Conservation (phyloP, 2,329 filamentous ascomycete species). For the Diplodia scrobiculata region DNA sequence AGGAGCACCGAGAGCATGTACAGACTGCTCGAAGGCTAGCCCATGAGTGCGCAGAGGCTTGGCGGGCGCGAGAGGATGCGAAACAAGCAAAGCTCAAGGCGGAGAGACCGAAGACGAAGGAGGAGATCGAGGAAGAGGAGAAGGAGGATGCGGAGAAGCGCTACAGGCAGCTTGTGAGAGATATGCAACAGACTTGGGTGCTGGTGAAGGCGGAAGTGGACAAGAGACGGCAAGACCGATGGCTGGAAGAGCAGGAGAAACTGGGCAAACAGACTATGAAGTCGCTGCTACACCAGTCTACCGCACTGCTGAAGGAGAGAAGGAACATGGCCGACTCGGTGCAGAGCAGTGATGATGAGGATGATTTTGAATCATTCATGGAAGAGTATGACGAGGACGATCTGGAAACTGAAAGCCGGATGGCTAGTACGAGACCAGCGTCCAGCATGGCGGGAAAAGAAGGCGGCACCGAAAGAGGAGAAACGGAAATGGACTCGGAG, state of each 20-base stretch:
- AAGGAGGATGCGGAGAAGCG: conserved; percentile 65
- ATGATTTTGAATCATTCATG: conserved; percentile 42
- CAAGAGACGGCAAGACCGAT: conserved; percentile 57
- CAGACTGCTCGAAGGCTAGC: conserved; percentile 77
- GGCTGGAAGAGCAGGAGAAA: conserved; percentile 63
- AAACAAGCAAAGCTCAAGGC: conserved; percentile 24
- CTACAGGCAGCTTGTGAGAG: conserved; percentile 71
- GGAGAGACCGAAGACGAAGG: conserved; percentile 46
- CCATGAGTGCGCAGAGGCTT: conserved; percentile 74
- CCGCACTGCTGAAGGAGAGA: conserved; percentile 44
- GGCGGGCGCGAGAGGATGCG: conserved; percentile 66
- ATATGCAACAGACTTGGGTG: conserved; percentile 64
- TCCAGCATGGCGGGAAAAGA: conserved; percentile 30
- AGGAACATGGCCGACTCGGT: conserved; percentile 39
- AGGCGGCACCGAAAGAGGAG: conserved; percentile 12
- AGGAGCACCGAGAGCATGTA: conserved; percentile 77
- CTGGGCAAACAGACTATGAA: conserved; percentile 66
- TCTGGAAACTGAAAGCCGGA: conserved; percentile 48
- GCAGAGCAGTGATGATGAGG: conserved; percentile 36
- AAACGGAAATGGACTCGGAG: conserved; percentile 5
- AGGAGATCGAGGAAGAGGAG: conserved; percentile 81
- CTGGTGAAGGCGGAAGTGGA: conserved; percentile 62
- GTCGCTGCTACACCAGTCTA: conserved; percentile 71
- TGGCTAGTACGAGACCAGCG: conserved; percentile 25
- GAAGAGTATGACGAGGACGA: conserved; percentile 48